Evolutionary conservation across 1,284 basidiomycete species (phyloP).

Genomic region (Austroboletus rostrupii): DNA sequence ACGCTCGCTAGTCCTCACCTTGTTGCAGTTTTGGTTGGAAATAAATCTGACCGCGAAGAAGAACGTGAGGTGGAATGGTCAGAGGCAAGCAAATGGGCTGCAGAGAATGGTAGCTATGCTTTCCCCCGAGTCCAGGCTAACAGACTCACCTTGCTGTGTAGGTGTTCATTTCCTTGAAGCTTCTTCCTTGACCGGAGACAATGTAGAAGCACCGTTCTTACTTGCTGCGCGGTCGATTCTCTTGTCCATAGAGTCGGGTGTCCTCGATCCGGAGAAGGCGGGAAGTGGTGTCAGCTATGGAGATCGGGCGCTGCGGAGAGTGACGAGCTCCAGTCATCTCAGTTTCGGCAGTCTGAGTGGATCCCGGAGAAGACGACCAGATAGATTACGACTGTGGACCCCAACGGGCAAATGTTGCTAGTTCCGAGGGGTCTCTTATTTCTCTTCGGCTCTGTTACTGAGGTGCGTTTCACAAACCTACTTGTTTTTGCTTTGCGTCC

Average conservation of each 20-base stretch:
- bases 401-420: constrained; percentile 55
- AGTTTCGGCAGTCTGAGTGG: constrained; percentile 76
- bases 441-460: not conserved
- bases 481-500: constrained; percentile 5
- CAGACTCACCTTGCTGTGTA: constrained; percentile 31
- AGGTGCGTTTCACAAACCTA: constrained; percentile 17
- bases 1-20: constrained; percentile 87
- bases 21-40: constrained; percentile 90
- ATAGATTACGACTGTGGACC: constrained; percentile 59
- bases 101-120: constrained; percentile 71
- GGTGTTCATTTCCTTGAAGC: constrained; percentile 91
- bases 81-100: constrained; percentile 92
- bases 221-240: constrained; percentile 88
- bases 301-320: constrained; percentile 83
- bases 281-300: constrained; percentile 96
- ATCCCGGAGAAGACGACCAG: constrained; percentile 51
- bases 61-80: constrained; percentile 92
- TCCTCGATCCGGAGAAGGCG: constrained; percentile 87
- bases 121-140: not conserved
- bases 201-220: constrained; percentile 91
- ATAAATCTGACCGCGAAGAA: constrained; percentile 92
- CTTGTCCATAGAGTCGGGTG: constrained; percentile 89
- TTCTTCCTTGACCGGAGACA: constrained; percentile 89
- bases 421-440: constrained; percentile 9
- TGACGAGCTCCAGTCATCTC: constrained; percentile 77